Evolutionary conservation across 805 yeast species (phyloP), one percentile per base, ranked within the genome.

Genomic region (Pachysolen tannophilus): DNA sequence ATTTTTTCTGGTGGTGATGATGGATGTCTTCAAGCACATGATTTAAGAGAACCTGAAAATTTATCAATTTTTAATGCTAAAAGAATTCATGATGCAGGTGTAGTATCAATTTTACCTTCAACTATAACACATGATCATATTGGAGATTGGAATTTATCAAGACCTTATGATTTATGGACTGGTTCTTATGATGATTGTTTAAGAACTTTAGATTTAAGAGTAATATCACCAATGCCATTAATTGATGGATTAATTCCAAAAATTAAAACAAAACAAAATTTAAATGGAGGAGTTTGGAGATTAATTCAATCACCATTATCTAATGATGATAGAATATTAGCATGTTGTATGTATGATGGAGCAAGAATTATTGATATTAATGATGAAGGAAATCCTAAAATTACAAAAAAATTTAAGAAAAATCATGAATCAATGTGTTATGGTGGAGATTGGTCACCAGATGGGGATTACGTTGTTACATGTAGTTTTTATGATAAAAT

Each of bases 201-300:
- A 32, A 65, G 87, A 35, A 56, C 72, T 1, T 60, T 85, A 25
- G 97, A 88, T 56, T 50, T 85, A 29, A 57, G 95, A 39, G 67
- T 74, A 41, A 46, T 65, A 11, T 69, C 67, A 48, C 58, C 53
- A 34, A 32, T 41, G 50, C 45, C 60, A 46, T 44, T 63, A 63
- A 47, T 52, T 53, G 60, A 55, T 17, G 79, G 82, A 1, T 48
- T 63, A n/a, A 59, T 70, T 2, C 90, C 90, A 1, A 57, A 55
- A 20, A 61, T 65, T 0, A 50, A 53, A 5, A 55, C 63, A 10
- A 60, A 61, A 28, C 54, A 63, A 20, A 69, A 78, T 31, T 60
- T 92, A 3, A 88, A 86, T 1, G 97, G 98, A 5, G 98, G 98
- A 2, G 97, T 90, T 3, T 90, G 98, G 98, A 64, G 95, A 47